phyloP scores from a whole-genome alignment of 805 yeast species.

The Candida multigemmis region DNA sequence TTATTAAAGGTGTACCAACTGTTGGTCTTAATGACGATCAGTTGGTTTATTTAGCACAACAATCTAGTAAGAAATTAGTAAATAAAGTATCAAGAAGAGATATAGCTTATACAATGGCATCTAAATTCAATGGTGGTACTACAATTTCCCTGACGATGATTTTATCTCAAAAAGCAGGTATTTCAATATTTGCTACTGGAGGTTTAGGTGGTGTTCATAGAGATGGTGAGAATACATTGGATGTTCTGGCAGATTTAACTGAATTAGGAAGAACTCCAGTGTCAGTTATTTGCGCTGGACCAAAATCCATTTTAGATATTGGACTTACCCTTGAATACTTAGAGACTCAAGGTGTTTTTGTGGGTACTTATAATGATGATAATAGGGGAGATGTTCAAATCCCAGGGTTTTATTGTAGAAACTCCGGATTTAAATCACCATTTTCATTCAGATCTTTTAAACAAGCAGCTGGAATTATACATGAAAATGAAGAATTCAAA shows the following conservation, averaged over 20 bases:
- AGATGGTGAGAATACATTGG: conserved; percentile 68
- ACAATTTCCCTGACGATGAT: conserved; percentile 89
- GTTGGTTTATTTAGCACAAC: conserved; percentile 41
- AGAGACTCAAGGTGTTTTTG: conserved; percentile 88
- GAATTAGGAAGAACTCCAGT: conserved; percentile 79
- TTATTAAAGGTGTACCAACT: conserved; percentile 58
- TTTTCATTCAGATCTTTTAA: conserved; percentile 43
- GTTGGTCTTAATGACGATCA: conserved; percentile 54
- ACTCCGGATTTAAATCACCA: conserved; percentile 68
- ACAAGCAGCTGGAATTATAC: conserved; percentile 57
- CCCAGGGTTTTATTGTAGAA: conserved; percentile 79
- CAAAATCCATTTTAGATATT: conserved; percentile 78
- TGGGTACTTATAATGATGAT: conserved; percentile 51
- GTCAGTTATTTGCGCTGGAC: conserved; percentile 89
- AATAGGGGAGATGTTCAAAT: conserved; percentile 21
- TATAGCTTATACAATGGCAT: conserved; percentile 61
- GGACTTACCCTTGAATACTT: conserved; percentile 74
- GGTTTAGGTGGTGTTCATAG: conserved; percentile 91
- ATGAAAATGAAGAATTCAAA: conserved; percentile 34
- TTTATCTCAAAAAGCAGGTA: conserved; percentile 64
- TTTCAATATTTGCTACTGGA: conserved; percentile 84
- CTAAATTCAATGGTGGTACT: conserved; percentile 69
- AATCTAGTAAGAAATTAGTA: conserved; percentile 13
- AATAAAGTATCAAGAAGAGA: conserved; percentile 76
- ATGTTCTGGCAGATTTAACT: conserved; percentile 79